phyloP scores from a whole-genome alignment of 1,139 yeast genomes.

The Candida labiduridarum region DNA sequence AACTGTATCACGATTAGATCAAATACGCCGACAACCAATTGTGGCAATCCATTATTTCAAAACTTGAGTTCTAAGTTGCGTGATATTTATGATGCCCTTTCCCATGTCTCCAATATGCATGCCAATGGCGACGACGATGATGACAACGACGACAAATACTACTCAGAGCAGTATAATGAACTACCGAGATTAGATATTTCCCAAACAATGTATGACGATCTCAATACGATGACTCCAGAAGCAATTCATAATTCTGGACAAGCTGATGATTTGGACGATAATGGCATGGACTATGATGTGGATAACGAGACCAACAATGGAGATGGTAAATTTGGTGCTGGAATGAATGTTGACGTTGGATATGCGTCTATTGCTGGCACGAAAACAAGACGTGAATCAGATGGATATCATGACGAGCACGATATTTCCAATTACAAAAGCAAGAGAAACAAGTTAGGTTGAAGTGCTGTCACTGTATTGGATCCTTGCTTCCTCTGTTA shows the following conservation, averaged over 20 bases:
- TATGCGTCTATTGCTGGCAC: conserved; percentile 40
- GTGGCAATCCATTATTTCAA: conserved; percentile 14
- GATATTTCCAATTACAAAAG: not conserved
- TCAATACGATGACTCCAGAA: conserved; percentile 2
- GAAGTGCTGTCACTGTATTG: not conserved
- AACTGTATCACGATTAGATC: conserved; percentile 1
- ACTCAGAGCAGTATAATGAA: conserved; percentile 11
- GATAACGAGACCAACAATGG: conserved; percentile 20
- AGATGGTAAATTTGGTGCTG: conserved; percentile 28
- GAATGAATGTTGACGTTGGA: conserved; percentile 50
- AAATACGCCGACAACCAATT: not conserved
- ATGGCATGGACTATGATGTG: conserved; percentile 12
- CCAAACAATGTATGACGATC: not conserved
- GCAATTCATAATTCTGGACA: conserved; percentile 30
- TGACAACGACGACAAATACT: conserved; percentile 7
- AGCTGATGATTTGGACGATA: conserved; percentile 46
- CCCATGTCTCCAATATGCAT: conserved; percentile 41
- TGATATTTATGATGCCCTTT: conserved; percentile 37
- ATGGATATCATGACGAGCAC: conserved; percentile 3
- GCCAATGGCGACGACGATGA: conserved; percentile 30
- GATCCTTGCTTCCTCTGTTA: not conserved
- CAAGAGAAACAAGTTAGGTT: conserved; percentile 6
- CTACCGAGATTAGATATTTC: conserved; percentile 4
- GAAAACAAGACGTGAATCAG: conserved; percentile 28
- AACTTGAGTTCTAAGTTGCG: conserved; percentile 14